phyloP scores from a whole-genome alignment of 2,329 filamentous ascomycete genomes.

The Alternaria metachromatica region DNA sequence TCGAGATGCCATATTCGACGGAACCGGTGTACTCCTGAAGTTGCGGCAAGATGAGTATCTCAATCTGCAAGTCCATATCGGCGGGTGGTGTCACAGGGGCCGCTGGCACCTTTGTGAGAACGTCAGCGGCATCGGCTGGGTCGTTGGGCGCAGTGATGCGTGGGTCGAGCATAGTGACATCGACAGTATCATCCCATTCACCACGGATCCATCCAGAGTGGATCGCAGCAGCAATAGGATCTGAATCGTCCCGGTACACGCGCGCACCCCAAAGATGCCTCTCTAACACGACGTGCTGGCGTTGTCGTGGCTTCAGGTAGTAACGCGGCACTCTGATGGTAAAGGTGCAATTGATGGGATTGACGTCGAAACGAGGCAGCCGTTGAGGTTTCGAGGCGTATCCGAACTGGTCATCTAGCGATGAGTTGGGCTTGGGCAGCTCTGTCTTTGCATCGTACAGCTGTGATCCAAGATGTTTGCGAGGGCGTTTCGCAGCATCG shows the following conservation, averaged over 20 bases:
- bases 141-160: conserved; percentile 56
- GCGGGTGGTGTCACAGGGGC: conserved; percentile 68
- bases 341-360: conserved; percentile 83
- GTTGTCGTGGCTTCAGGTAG: conserved; percentile 71
- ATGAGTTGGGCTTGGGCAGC: conserved; percentile 50
- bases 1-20: conserved; percentile 80
- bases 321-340: conserved; percentile 85
- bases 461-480: conserved; percentile 82
- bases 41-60: conserved; percentile 79
- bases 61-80: conserved; percentile 84
- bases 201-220: conserved; percentile 92
- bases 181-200: conserved; percentile 81
- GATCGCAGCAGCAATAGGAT: conserved; percentile 89
- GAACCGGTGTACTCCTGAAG: conserved; percentile 78
- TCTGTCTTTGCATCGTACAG: conserved; percentile 76
- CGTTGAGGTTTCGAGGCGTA: conserved; percentile 70
- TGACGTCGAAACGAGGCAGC: conserved; percentile 76
- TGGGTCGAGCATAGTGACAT: conserved; percentile 69
- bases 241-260: conserved; percentile 94
- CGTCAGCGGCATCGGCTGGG: conserved; percentile 53
- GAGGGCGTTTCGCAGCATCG: conserved; percentile 71
- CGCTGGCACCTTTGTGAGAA: conserved; percentile 50
- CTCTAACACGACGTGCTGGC: conserved; percentile 83
- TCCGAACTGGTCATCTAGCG: conserved; percentile 61
- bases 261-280: conserved; percentile 91